Evolutionary conservation across 257 asterid genomes (phyloP), one percentile per base, ranked within the genome.

Genomic region (Rubia yunnanensis): DNA sequence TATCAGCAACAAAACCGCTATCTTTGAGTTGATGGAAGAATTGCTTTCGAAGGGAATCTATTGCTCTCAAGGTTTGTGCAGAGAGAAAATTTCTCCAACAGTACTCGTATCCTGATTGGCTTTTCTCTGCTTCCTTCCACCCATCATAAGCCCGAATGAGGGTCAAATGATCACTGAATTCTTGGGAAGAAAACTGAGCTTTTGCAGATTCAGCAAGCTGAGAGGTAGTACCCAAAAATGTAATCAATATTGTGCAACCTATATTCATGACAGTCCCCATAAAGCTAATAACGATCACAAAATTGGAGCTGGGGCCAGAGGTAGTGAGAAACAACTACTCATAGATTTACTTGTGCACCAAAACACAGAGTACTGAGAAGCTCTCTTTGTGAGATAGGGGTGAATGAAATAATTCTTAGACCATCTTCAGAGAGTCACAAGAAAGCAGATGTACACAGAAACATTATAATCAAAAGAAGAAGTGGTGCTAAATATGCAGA

Each of bases 121-220:
- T 64, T 66, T 79, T 86, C 72, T 91, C 98, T 65, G 98, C 98
- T 58, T 82, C 83, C 81, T 78, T 91, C 98, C 98, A 91, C 41
- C 98, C 98, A 10, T 91, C 91, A 80, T 79, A 91, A 60, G 98
- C 98, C 68, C 95, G 90, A 63, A 84, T 78, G 38, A 88, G 74
- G 71, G 95, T 83, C 73, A 91, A 84, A 82, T 91, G 96, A 74
- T 88, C 98, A 78, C 98, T 91, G 82, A 80, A 91, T 65, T 78
- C 89, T 71, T 88, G 88, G 28, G 87, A 88, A 66, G 96, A 81
- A 85, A 91, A 88, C 78, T 83, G 95, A 70, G 98, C 82, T 84
- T 86, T 91, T 8, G 96, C 96, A 67, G 95, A 83, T 80, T 88
- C 98, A 54, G 98, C 98, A 71, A 91, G 98, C 96, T 86, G 91